phyloP scores from a whole-genome alignment of 805 yeast genomes.

The Wickerhamia fluorescens region DNA sequence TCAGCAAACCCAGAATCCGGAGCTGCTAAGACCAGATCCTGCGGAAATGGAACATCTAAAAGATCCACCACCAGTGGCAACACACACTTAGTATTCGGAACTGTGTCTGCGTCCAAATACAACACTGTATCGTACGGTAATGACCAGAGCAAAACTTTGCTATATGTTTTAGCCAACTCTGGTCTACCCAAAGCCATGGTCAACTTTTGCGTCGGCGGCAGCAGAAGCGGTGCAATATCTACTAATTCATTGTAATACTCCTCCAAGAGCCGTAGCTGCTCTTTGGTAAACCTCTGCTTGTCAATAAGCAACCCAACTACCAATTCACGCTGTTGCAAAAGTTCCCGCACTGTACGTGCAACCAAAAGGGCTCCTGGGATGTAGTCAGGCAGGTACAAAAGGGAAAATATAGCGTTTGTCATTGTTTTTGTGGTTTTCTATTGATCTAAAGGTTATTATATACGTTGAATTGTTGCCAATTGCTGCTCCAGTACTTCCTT shows the following conservation, averaged over 20 bases:
- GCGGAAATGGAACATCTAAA: slow-evolving; percentile 17
- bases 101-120: slow-evolving; percentile 60
- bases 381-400: slow-evolving; percentile 44
- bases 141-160: slow-evolving; percentile 54
- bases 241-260: slow-evolving; percentile 23
- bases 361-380: slow-evolving; percentile 53
- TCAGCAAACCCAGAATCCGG: slow-evolving; percentile 94
- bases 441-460: slow-evolving; percentile 1
- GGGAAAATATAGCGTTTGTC: slow-evolving; percentile 37
- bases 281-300: slow-evolving; percentile 13
- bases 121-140: slow-evolving; percentile 41
- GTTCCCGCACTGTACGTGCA: slow-evolving; percentile 24
- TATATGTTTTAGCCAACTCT: slow-evolving; percentile 44
- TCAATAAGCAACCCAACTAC: slow-evolving; percentile 30
- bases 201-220: slow-evolving; percentile 20
- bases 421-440: slow-evolving; percentile 1
- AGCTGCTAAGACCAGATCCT: slow-evolving; percentile 40
- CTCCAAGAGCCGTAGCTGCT: slow-evolving; percentile 21
- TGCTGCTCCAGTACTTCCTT: too few species aligned
- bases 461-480: too few species aligned
- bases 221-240: slow-evolving; percentile 19
- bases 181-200: slow-evolving; percentile 39
- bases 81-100: neutral
- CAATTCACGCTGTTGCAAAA: slow-evolving; percentile 3
- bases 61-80: slow-evolving; percentile 36